Percentiles rank a stretch among this genome's conserved stretches.
Evolutionary conservation across 148 eudicot species (phyloP).

Genomic region (Vaccinium corymbosum): DNA sequence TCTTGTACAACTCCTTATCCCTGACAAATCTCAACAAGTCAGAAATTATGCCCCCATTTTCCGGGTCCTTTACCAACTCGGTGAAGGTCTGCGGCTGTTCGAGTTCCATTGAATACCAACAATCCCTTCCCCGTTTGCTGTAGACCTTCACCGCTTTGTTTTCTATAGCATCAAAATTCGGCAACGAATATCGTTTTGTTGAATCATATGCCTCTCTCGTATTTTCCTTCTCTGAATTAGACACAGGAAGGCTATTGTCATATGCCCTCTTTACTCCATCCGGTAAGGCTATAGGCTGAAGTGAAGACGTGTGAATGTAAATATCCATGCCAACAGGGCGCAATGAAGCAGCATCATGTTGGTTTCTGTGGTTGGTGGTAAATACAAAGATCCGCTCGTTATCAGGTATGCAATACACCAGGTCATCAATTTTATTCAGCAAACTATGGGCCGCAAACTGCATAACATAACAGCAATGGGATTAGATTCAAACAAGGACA

Average conservation of each 20-base stretch:
- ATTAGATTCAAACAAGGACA: background rate
- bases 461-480: background rate
- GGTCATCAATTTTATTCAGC: background rate
- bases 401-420: no score
- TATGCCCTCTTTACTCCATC: background rate
- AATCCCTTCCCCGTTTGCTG: no score
- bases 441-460: background rate
- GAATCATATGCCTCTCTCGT: background rate
- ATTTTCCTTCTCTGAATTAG: background rate
- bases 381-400: background rate
- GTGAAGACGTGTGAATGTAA: background rate
- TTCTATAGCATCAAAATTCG: background rate
- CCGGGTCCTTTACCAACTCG: background rate
- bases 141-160: no score
- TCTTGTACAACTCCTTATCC: no score
- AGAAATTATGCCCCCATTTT: no score
- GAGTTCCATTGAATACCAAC: background rate
- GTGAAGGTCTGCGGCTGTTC: background rate
- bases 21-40: no score
- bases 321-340: background rate
- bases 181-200: background rate
- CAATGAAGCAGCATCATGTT: background rate
- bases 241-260: background rate
- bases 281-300: background rate
- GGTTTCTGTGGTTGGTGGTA: background rate